phyloP scores from a whole-genome alignment of 371 early-diverging fungal genomes.

The Zancudomyces culisetae region DNA sequence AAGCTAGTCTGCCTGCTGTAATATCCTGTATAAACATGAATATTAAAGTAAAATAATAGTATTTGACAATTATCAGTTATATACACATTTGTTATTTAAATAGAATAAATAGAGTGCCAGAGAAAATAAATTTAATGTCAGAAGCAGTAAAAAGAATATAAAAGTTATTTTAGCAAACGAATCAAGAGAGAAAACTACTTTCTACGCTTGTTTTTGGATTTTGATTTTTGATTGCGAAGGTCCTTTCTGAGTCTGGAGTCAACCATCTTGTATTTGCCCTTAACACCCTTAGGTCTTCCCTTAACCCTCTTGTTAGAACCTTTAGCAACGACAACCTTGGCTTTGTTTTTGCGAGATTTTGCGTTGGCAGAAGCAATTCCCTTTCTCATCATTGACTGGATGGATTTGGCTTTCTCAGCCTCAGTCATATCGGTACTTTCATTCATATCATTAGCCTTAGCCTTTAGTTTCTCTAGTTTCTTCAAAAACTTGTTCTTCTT shows the following conservation, averaged over 20 bases:
- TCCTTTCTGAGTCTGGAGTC: conserved; percentile 89
- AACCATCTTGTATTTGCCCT: conserved; percentile 90
- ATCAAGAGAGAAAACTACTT: background rate
- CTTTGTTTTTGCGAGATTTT: conserved; percentile 52
- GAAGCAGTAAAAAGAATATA: background rate
- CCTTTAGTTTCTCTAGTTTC: conserved; percentile 56
- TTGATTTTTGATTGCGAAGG: conserved; percentile 49
- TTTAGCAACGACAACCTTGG: conserved; percentile 78
- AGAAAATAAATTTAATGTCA: too few relatives aligned
- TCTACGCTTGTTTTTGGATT: background rate
- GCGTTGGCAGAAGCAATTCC: conserved; percentile 16
- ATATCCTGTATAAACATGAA: too few relatives aligned
- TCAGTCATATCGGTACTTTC: conserved; percentile 80
- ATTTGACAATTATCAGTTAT: too few relatives aligned
- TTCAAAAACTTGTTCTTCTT: conserved; percentile 66
- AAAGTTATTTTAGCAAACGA: background rate
- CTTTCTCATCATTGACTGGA: conserved; percentile 48
- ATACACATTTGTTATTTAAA: too few relatives aligned
- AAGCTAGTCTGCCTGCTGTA: too few relatives aligned
- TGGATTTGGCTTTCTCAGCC: conserved; percentile 60
- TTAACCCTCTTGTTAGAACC: conserved; percentile 62
- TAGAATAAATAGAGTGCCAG: too few relatives aligned
- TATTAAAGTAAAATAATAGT: too few relatives aligned
- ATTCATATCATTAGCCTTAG: conserved; percentile 71
- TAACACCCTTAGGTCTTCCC: conserved; percentile 93